Percentiles rank a stretch among this genome's conserved stretches.
Evolutionary conservation across 1,284 basidiomycete species (phyloP).

Genomic region (Microbotryum intermedium): DNA sequence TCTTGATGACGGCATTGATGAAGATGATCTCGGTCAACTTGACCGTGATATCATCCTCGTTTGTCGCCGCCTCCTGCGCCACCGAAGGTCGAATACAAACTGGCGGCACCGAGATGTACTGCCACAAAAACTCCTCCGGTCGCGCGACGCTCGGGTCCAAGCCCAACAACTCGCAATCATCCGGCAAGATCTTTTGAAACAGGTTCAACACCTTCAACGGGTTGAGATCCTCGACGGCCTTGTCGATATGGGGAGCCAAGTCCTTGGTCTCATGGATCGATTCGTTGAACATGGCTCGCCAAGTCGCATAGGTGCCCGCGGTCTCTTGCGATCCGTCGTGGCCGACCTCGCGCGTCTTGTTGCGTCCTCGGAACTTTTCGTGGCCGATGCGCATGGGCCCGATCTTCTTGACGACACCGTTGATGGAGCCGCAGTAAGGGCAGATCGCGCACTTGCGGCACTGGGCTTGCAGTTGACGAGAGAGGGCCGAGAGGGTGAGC

Average conservation of each 20-base stretch:
- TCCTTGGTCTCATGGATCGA: slow-evolving; percentile 84
- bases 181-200: slow-evolving; percentile 86
- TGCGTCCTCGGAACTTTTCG: slow-evolving; percentile 94
- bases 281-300: slow-evolving; percentile 71
- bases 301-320: slow-evolving; percentile 50
- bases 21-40: slow-evolving; percentile 97
- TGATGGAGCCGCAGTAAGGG: slow-evolving; percentile 84
- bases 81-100: slow-evolving; percentile 97
- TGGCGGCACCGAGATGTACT: slow-evolving; percentile 96
- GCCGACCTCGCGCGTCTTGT: slow-evolving; percentile 75
- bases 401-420: slow-evolving; percentile 94
- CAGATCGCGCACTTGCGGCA: slow-evolving; percentile 90
- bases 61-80: slow-evolving; percentile 85
- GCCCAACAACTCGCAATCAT: slow-evolving; percentile 94
- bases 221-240: slow-evolving; percentile 90
- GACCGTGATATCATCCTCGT: slow-evolving; percentile 96
- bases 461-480: slow-evolving; percentile 78
- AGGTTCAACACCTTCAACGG: slow-evolving; percentile 88
- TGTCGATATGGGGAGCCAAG: slow-evolving; percentile 72
- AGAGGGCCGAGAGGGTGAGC: slow-evolving; percentile 73
- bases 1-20: slow-evolving; percentile 85
- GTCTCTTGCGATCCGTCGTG: slow-evolving; percentile 21
- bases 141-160: slow-evolving; percentile 80
- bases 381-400: slow-evolving; percentile 93
- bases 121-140: slow-evolving; percentile 98